Base-by-base conservation (phyloP, 495 filamentous ascomycete genomes). In the Aspergillus saccharolyticus region DNA sequence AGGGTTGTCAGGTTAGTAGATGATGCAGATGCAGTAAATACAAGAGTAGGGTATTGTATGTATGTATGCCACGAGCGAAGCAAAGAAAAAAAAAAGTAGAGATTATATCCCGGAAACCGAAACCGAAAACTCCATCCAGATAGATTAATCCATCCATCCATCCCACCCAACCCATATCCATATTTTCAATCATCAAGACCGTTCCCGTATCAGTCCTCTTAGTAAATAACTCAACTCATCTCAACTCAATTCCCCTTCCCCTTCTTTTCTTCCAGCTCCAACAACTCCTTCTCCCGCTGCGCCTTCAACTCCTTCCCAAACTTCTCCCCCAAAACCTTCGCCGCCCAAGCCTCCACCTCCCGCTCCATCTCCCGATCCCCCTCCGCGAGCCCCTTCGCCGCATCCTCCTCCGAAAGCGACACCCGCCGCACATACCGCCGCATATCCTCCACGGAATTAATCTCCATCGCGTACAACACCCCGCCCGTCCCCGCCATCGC, bases 321-420 rank as follows among this genome's bases (percentile, higher is more conserved):
- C 63, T 83, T 85, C 65, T 83, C 74, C 54, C 79, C 80, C 62
- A 90, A 59, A 20, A 87, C 72, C 58, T 70, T 82, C 3, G 78
- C 81, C 48, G 93, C 66, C 87, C 85, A 91, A 69, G 85, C 85
- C 61, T 86, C 84, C 9, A 92, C 78, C 60, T 88, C 82, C 62
- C 74, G 64, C 76, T 94, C 86, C 4, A 80, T 79, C 61, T 86
- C 84, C 42, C 76, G 66, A 59, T 72, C 73, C 24, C 75, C 76
- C 55, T 78, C 74, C 16, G 63, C 66, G 54, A 61, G 42, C 55
- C 42, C 54, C 56, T 49, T 20, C 44, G 56, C 53, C 60, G 57
- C 44, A 55, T 56, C 66, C 63, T 46, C 76, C 70, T 56, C 75
- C 65, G 49, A 39, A 65, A 21, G 56, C 64, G 17, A 72, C 49